Base-by-base conservation (phyloP, 306 rosid genomes). In the Quercus mongolica region DNA sequence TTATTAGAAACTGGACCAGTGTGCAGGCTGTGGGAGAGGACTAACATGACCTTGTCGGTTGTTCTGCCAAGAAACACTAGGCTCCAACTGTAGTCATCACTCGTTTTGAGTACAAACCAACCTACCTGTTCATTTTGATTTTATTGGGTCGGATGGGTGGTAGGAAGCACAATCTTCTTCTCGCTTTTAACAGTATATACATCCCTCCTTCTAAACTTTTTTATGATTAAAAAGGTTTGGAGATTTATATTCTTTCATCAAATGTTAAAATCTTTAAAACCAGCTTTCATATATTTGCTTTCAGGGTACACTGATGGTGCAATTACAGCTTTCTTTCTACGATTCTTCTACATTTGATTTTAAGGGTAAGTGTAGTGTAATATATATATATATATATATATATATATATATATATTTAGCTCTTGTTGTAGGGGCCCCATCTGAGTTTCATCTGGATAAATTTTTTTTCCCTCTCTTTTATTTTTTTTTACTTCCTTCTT, bases 41-140 rank as follows among this genome's bases (percentile, higher is more conserved):
- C 94, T 81, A 92, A 89, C 94, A 88, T 89, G 92, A 71, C 80
- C 69, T 84, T 94, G 97, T 94, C 97, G 89, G 94, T 85, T 85
- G 89, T 92, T 88, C 90, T 84, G 67, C 80, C 71, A 79, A 76
- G 63, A 80, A 74, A 49, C 69, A 23, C 78, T 41, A 41, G 46
- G 46, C 46, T 71, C 78, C 13, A 58, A 56, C 67, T 54, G 67
- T 59, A 69, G 62, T 81, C 86, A 89, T 69, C 78, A 82, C 87
- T 88, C 71, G n/a, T 75, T 78, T 75, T 74, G 81, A 84, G 86
- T 74, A 77, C 72, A 76, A 69, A 65, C 67, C 81, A 68, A 84
- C 86, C 87, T 77, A 76, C 79, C n/a, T 79, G 83, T 82, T 82
- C 82, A 78, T 86, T 79, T 56, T 78, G 78, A 75, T 84, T 87